A percentile compares a stretch with the other conserved stretches of the same genome.
phyloP scores from a whole-genome alignment of 805 yeast species.

The Pichia paraexigua region DNA sequence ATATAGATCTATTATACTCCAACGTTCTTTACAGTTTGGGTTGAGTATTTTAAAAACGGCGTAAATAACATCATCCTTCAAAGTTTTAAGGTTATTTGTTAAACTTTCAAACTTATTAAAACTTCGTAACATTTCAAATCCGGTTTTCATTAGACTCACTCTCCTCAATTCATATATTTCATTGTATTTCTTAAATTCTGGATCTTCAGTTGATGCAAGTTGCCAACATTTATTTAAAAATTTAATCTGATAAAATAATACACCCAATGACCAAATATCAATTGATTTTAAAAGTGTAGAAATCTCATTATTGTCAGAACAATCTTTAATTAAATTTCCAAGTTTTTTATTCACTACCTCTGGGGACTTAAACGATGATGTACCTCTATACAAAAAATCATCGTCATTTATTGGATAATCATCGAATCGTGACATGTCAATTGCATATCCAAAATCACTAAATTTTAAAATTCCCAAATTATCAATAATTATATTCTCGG shows the following conservation, averaged over 20 bases:
- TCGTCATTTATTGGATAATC: conserved; percentile 14
- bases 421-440: conserved; percentile 26
- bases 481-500: conserved; percentile 45
- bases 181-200: conserved; percentile 16
- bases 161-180: conserved; percentile 10
- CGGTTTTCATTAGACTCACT: conserved; percentile 12
- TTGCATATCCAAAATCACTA: conserved; percentile 45
- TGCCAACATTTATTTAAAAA: conserved; percentile 43
- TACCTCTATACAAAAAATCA: conserved; percentile 34
- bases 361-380: conserved; percentile 48
- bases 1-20: conserved; percentile 14
- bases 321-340: conserved; percentile 1
- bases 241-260: conserved; percentile 38
- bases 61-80: conserved; percentile 9
- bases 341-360: conserved; percentile 29
- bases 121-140: conserved; percentile 15
- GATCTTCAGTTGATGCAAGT: conserved; percentile 28
- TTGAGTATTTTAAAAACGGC: conserved; percentile 23
- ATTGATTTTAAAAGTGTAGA: conserved; percentile 27
- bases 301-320: conserved; percentile 9
- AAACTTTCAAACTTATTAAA: conserved; percentile 1
- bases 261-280: conserved; percentile 48
- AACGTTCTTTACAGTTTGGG: conserved; percentile 22
- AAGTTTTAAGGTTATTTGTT: conserved; percentile 8
- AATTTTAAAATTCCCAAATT: conserved; percentile 36